phyloP scores from a whole-genome alignment of 2,329 filamentous ascomycete species.

The Reticulascus tulasneorum region DNA sequence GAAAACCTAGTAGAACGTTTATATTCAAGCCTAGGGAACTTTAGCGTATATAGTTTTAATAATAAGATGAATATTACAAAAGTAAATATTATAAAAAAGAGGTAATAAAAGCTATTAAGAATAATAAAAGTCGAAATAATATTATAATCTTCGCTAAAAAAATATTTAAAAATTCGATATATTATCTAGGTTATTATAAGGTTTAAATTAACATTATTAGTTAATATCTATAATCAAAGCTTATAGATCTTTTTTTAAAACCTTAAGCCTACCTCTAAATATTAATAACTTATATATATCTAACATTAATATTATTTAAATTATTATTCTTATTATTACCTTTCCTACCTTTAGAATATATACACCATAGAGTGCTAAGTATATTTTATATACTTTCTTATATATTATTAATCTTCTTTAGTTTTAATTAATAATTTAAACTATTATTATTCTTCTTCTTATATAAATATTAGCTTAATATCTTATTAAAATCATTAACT shows the following conservation, averaged over 20 bases:
- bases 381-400: constrained; percentile 40
- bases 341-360: constrained; percentile 56
- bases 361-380: constrained; percentile 36
- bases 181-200: constrained; percentile 30
- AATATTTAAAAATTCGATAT: constrained; percentile 44
- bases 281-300: constrained; percentile 53
- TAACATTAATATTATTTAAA: constrained; percentile 62
- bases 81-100: constrained; percentile 3
- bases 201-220: constrained; percentile 23
- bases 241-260: constrained; percentile 59
- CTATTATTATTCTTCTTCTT: constrained; percentile 76
- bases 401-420: constrained; percentile 61
- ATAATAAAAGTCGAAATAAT: constrained; percentile 84
- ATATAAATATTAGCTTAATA: constrained; percentile 49
- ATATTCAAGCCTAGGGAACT: constrained; percentile 2
- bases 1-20: constrained; percentile 7
- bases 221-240: constrained; percentile 65
- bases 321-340: constrained; percentile 72
- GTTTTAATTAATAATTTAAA: constrained; percentile 61
- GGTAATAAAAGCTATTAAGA: constrained; percentile 68
- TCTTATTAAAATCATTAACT: constrained; percentile 49
- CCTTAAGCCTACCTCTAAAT: constrained; percentile 56
- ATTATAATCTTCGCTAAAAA: constrained; percentile 59
- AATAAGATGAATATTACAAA: constrained; percentile 12
- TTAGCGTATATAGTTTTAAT: constrained; percentile 1